These are phyloP conservation scores for Leishmania turanica DNA, from an alignment of 208 protist species.

Conservation along the genomic window DNA sequence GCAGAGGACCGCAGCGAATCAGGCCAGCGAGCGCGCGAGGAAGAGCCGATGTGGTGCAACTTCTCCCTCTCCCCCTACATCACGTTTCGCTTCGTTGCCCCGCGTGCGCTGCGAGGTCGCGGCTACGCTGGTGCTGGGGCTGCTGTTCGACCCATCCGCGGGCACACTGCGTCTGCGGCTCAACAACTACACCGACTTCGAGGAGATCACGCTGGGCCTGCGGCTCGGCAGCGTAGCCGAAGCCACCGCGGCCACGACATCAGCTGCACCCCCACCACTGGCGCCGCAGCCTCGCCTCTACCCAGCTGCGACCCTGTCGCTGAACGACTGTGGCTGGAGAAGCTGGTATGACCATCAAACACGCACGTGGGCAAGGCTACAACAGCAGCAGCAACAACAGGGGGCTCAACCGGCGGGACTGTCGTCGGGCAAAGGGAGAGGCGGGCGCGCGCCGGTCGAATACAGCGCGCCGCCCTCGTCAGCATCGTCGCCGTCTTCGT, in stretches of 20 bases:
- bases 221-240: not conserved
- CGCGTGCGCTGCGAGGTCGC: not conserved
- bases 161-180: slow-evolving; percentile 24
- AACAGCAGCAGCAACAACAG: slow-evolving; percentile 10
- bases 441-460: not conserved
- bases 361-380: slow-evolving; percentile 9
- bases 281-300: slow-evolving; percentile 11
- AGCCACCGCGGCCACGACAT: not conserved
- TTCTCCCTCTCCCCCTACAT: not conserved
- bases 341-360: slow-evolving; percentile 32
- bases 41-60: not conserved
- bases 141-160: slow-evolving; percentile 12
- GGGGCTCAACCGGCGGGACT: not conserved
- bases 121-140: slow-evolving; percentile 21
- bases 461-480: not conserved
- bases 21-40: no score
- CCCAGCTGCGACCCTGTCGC: slow-evolving; percentile 28
- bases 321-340: slow-evolving; percentile 31
- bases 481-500: not conserved
- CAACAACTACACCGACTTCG: slow-evolving; percentile 28
- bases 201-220: slow-evolving; percentile 11
- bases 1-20: no score
- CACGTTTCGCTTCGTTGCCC: not conserved
- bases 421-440: not conserved
- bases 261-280: not conserved